Base-by-base conservation (phyloP, 805 yeast species). In the Candida arabinofermentans region DNA sequence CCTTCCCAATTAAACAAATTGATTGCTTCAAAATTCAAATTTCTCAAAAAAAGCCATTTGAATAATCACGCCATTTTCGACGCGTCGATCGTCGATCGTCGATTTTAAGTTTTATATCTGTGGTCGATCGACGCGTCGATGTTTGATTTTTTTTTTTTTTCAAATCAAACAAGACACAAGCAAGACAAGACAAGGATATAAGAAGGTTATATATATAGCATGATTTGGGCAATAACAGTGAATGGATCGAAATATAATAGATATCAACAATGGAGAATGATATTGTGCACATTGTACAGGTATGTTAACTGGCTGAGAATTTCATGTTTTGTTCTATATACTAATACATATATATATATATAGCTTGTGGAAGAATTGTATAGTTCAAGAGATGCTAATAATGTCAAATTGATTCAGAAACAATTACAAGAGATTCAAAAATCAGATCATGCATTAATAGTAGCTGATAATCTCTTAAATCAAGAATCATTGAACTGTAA, bases 401-500 rank as follows among this genome's bases (percentile, higher is more conserved):
- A 58, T 37, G 71, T 81, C 12, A 41, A 59, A 8, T 46, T 59
- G 4, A 64, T 72, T 10, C 95, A 88, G 51, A 56, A 63, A 13
- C 63, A 67, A 34, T 70, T 87, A 7, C 91, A 83, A 50, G 50
- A 45, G 3, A 53, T 79, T 5, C 96, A 87, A 56, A 71, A 66
- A 50, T 74, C 82, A 0, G 59, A 64, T 0, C 53, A 71, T 37
- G 91, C 87, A 1, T 70, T 79, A 65, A 48, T 50, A 2, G 54
- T 87, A 19, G 95, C 90, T 0, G 69, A 72, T 27, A 50, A 61
- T 30, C 66, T 87, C 17, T 63, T 87, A 7, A 44, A 45, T 36
- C 46, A 57, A 2, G 54, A 56, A 3, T 69, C 75, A 1, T 50
- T 65, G 34, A 75, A 74, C 43, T 75, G 81, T 47, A 77, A 79